phyloP scores from a whole-genome alignment of 2,329 filamentous ascomycete genomes.

The Arachnomyces sp. region DNA sequence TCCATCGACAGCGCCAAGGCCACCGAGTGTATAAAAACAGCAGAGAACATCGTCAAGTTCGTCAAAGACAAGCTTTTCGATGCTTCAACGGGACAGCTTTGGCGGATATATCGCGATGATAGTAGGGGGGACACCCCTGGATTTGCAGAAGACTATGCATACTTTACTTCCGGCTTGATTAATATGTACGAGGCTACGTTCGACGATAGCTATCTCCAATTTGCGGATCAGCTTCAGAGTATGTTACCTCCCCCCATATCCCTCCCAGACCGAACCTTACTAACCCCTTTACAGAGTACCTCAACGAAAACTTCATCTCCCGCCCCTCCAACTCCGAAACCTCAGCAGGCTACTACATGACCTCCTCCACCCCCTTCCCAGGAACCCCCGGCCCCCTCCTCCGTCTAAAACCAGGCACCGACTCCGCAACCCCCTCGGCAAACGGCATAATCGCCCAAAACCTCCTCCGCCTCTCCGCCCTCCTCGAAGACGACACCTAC shows the following conservation, averaged over 20 bases:
- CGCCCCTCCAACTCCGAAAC: constrained; percentile 31
- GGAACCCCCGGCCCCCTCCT: constrained; percentile 58
- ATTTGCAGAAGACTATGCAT: constrained; percentile 94
- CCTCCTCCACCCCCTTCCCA: constrained; percentile 43
- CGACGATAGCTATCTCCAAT: constrained; percentile 65
- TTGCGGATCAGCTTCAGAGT: constrained; percentile 75
- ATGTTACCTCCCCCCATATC: constrained; percentile 23
- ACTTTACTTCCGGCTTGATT: constrained; percentile 71
- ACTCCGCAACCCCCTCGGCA: constrained; percentile 79
- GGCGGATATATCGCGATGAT: constrained; percentile 62
- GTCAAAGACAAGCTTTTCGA: constrained; percentile 69
- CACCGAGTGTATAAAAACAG: constrained; percentile 54
- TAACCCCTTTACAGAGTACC: constrained; percentile 46
- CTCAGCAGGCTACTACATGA: constrained; percentile 34
- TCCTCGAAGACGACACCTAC: constrained; percentile 61
- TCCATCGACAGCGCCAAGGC: constrained; percentile 51
- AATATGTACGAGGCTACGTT: constrained; percentile 78
- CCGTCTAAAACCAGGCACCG: constrained; percentile 90
- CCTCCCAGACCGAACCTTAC: constrained; percentile 7
- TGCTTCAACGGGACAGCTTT: constrained; percentile 51
- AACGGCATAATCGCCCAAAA: constrained; percentile 85
- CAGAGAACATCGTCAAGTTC: constrained; percentile 61
- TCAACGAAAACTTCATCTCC: constrained; percentile 74
- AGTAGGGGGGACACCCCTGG: constrained; percentile 57
- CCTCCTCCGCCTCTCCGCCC: constrained; percentile 65